Percentiles rank a stretch among this genome's conserved stretches.
phyloP scores from a whole-genome alignment of 805 yeast species.

The Grigorovia transvaalensis region DNA sequence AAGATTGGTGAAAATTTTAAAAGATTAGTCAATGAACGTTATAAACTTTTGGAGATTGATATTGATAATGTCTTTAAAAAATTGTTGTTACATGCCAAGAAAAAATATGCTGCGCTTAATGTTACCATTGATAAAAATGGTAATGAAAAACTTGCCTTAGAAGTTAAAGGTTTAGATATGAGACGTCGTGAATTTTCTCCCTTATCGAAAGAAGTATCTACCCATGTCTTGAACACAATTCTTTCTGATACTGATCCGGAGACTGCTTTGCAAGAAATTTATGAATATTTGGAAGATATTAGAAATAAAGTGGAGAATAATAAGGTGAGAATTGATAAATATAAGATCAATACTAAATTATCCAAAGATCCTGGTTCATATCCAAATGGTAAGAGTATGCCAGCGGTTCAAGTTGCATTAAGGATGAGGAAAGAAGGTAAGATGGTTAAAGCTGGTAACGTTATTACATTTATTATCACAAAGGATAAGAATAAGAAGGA shows the following conservation, averaged over 20 bases:
- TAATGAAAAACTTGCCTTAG: slow-evolving; percentile 49
- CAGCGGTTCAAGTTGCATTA: slow-evolving; percentile 86
- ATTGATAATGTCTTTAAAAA: slow-evolving; percentile 87
- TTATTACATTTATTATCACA: slow-evolving; percentile 77
- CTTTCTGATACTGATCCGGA: slow-evolving; percentile 69
- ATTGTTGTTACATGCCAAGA: slow-evolving; percentile 81
- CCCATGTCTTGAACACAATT: slow-evolving; percentile 59
- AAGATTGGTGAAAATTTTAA: slow-evolving; percentile 81
- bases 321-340: slow-evolving; percentile 55
- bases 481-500: slow-evolving; percentile 28
- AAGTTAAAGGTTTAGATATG: slow-evolving; percentile 96
- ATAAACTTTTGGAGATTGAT: slow-evolving; percentile 81
- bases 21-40: slow-evolving; percentile 75
- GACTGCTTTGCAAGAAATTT: slow-evolving; percentile 60
- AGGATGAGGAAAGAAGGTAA: slow-evolving; percentile 75
- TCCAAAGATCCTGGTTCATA: slow-evolving; percentile 84
- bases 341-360: slow-evolving; percentile 72
- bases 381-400: slow-evolving; percentile 70
- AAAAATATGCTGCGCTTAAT: slow-evolving; percentile 91
- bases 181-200: slow-evolving; percentile 94
- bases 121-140: slow-evolving; percentile 43
- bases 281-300: slow-evolving; percentile 57
- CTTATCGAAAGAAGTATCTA: slow-evolving; percentile 78
- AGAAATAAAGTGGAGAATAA: slow-evolving; percentile 47
- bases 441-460: slow-evolving; percentile 78